Percentiles rank a stretch among this genome's conserved stretches.
These are phyloP conservation scores for Coprinopsis cinerea DNA, from an alignment of 768 basidiomycete genomes.

Conservation along the genomic window DNA sequence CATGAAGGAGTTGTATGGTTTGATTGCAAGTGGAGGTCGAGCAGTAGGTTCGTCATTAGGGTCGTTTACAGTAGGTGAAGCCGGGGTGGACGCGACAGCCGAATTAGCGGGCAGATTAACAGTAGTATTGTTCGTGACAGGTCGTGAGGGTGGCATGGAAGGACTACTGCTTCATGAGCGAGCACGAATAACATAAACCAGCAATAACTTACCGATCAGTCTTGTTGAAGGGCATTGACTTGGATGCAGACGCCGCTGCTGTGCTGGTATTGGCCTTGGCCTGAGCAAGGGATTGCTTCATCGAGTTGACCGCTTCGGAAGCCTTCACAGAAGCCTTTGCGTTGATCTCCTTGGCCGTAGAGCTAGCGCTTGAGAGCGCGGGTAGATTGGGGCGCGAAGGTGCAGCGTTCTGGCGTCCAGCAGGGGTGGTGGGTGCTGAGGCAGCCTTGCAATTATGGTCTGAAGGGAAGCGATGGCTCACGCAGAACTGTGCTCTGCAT, in stretches of 20 bases:
- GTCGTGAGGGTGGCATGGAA: conserved; percentile 17
- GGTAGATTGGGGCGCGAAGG: conserved; percentile 14
- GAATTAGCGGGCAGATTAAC: too few species aligned
- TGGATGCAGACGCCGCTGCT: conserved; percentile 19
- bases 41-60: conserved; percentile 24
- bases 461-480: conserved; percentile 71
- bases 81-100: too few species aligned
- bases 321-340: conserved; percentile 28
- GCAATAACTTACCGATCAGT: conserved; percentile 59
- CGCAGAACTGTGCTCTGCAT: conserved; percentile 70
- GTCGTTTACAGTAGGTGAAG: conserved; percentile 17
- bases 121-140: conserved; percentile 11
- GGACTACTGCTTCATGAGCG: conserved; percentile 65
- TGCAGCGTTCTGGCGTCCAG: conserved; percentile 8
- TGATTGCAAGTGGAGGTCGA: conserved; percentile 33
- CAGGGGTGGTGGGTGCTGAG: too few species aligned
- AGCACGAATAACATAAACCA: conserved; percentile 30
- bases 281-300: conserved; percentile 25
- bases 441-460: conserved; percentile 53
- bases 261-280: conserved; percentile 17
- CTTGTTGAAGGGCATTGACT: conserved; percentile 38
- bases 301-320: conserved; percentile 17
- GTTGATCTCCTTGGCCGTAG: conserved; percentile 35
- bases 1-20: conserved; percentile 44
- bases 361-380: conserved; percentile 28